phyloP scores from a whole-genome alignment of 2,329 filamentous ascomycete species.

The Trichoderma sp. region DNA sequence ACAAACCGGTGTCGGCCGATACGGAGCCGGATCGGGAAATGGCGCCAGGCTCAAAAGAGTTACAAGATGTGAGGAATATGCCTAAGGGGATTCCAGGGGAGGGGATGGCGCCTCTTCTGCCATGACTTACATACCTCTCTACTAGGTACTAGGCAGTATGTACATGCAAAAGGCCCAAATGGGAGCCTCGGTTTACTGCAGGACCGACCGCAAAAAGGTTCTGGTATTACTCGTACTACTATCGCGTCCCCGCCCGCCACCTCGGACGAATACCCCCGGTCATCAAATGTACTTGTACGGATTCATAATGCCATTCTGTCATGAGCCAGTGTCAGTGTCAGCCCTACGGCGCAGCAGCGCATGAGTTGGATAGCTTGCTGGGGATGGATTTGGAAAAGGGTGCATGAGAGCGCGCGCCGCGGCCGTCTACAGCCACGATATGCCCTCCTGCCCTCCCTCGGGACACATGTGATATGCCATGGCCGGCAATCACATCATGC shows the following conservation, averaged over 20 bases:
- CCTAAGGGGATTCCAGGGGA: constrained; percentile 17
- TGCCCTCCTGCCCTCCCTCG: not conserved
- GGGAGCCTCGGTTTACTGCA: not conserved
- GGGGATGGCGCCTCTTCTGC: not conserved
- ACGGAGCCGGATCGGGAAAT: constrained; percentile 6
- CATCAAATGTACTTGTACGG: constrained; percentile 88
- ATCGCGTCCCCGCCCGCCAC: constrained; percentile 7
- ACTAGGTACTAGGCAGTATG: too few relatives aligned
- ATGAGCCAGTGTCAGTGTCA: constrained; percentile 27
- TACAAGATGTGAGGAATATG: constrained; percentile 18
- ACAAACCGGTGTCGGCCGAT: constrained; percentile 13
- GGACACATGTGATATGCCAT: constrained; percentile 1
- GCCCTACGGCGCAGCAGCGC: constrained; percentile 21
- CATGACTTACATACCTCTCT: constrained; percentile 19
- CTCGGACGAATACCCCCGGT: constrained; percentile 1
- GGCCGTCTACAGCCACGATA: not conserved
- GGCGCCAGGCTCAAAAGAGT: constrained; percentile 14
- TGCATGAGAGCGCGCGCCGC: not conserved
- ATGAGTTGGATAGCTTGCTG: not conserved
- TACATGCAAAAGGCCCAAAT: constrained; percentile 16
- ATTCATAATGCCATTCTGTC: constrained; percentile 95
- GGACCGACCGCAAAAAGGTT: not conserved
- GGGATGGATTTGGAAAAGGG: not conserved
- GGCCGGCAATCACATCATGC: constrained; percentile 1
- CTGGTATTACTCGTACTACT: not conserved